Evolutionary conservation across 2,329 filamentous ascomycete genomes (phyloP), one percentile per base, ranked within the genome.

Genomic region (Alternaria panax): DNA sequence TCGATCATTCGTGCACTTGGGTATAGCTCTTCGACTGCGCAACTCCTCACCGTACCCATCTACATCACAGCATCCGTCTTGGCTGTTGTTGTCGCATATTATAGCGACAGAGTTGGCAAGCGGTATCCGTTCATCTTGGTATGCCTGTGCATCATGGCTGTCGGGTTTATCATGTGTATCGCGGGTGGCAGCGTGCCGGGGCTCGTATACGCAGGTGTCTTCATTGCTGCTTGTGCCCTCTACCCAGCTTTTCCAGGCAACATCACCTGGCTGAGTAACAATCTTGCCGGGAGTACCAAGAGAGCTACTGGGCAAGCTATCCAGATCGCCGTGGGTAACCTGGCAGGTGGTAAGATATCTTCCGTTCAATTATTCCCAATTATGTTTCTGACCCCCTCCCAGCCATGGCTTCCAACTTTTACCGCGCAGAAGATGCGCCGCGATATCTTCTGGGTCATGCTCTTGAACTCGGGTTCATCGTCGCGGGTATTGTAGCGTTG

Each of bases 371-470:
- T 28, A 7, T 25, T 7, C 16, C 28, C n/a, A 14, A 32, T 5
- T 28, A 18, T 14, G 4, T 32, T 36, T 20, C 63, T 72, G 54
- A 73, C 54, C 8, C 28, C 12, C 27, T 9, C 5, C 12, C 50
- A 78, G 89, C 88, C 1, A 90, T 91, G 85, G 87, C 88, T 0
- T 88, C 87, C 5, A 92, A 92, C 68, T 91, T 92, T 67, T 92
- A 92, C 67, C 83, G 88, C 11, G 59, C 73, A 0, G 68, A 77
- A 48, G 84, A 86, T 63, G 74, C 78, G 2, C 84, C 84, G 0
- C 77, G 79, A 20, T 86, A 85, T 59, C 75, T 80, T 5, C 78
- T 85, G 2, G 84, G 84, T 0, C 84, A 86, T 64, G 77, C 80
- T 2, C 72, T 85, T 12, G 83, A 85, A 51, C 79, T 86, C 14